phyloP scores from a whole-genome alignment of 2,329 filamentous ascomycete genomes.

The Berkeleyomyces rouxiae region DNA sequence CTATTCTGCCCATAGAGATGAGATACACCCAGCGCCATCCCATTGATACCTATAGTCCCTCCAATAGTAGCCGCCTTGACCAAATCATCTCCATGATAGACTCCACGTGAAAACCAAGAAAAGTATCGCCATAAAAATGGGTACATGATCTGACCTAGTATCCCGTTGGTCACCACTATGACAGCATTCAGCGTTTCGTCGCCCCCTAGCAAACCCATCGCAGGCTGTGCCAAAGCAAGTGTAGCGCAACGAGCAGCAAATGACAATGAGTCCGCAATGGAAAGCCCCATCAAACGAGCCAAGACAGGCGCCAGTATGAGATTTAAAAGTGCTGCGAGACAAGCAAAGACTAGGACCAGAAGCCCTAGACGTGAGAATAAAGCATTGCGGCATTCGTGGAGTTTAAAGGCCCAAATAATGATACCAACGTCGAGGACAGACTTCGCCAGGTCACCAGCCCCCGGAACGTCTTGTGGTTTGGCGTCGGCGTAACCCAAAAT shows the following conservation, averaged over 20 bases:
- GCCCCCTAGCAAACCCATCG: slow-evolving; percentile 28
- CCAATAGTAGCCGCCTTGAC: slow-evolving; percentile 27
- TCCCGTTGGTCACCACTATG: slow-evolving; percentile 35
- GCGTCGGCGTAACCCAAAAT: background rate
- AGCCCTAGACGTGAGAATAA: slow-evolving; percentile 29
- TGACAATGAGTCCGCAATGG: slow-evolving; percentile 22
- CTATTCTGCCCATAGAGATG: slow-evolving; percentile 38
- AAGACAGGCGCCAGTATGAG: slow-evolving; percentile 25
- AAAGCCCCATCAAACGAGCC: slow-evolving; percentile 23
- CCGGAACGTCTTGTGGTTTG: slow-evolving; percentile 16
- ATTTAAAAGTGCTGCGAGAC: slow-evolving; percentile 25
- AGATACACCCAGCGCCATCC: slow-evolving; percentile 42
- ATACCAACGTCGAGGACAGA: slow-evolving; percentile 35
- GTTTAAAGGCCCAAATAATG: slow-evolving; percentile 36
- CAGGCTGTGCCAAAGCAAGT: slow-evolving; percentile 32
- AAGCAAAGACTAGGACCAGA: slow-evolving; percentile 23
- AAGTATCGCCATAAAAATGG: slow-evolving; percentile 22
- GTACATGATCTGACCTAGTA: slow-evolving; percentile 27
- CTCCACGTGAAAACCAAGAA: slow-evolving; percentile 14
- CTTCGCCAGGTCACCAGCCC: slow-evolving; percentile 32
- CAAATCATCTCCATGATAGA: background rate
- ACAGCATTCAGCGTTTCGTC: slow-evolving; percentile 32
- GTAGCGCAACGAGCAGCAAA: slow-evolving; percentile 36
- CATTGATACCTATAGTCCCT: slow-evolving; percentile 39
- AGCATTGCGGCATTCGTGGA: slow-evolving; percentile 32